Evolutionary conservation across 2,329 filamentous ascomycete species (phyloP).

Genomic region (Capronia epimyces): DNA sequence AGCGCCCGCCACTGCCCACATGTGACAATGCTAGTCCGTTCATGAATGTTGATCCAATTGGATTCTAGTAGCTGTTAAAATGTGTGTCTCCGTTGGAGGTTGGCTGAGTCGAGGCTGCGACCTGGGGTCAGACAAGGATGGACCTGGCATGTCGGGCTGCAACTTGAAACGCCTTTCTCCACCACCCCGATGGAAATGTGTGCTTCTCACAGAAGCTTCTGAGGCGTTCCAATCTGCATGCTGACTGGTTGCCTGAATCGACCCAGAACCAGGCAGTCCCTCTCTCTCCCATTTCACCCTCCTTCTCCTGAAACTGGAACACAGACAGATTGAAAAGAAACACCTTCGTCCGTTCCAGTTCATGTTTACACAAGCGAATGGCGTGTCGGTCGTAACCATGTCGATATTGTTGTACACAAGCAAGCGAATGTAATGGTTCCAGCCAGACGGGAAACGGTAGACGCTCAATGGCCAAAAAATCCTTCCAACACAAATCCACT

Average conservation of each 20-base stretch:
- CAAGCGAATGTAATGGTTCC: slow-evolving; percentile 22
- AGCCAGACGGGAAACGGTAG: slow-evolving; percentile 21
- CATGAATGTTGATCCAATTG: not conserved
- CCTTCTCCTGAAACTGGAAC: not conserved
- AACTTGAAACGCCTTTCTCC: not conserved
- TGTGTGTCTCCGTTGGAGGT: not conserved
- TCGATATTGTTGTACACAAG: slow-evolving; percentile 24
- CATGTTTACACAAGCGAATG: slow-evolving; percentile 21
- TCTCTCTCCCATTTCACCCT: too few species aligned
- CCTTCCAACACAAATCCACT: not conserved
- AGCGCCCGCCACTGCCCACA: not conserved
- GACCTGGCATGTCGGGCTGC: not conserved
- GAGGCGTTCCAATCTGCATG: too few species aligned
- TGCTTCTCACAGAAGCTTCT: too few species aligned
- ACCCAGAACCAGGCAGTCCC: too few species aligned
- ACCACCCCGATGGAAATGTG: not conserved
- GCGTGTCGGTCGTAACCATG: slow-evolving; percentile 24
- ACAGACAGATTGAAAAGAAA: too few species aligned
- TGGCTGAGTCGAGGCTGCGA: not conserved
- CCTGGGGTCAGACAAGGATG: not conserved
- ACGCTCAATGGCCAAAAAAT: slow-evolving; percentile 13
- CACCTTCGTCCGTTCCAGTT: slow-evolving; percentile 1
- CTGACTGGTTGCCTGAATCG: too few species aligned
- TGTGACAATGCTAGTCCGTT: not conserved
- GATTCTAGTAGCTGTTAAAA: not conserved